phyloP scores from a whole-genome alignment of 805 yeast genomes.

The Kazachstania psychrophila region DNA sequence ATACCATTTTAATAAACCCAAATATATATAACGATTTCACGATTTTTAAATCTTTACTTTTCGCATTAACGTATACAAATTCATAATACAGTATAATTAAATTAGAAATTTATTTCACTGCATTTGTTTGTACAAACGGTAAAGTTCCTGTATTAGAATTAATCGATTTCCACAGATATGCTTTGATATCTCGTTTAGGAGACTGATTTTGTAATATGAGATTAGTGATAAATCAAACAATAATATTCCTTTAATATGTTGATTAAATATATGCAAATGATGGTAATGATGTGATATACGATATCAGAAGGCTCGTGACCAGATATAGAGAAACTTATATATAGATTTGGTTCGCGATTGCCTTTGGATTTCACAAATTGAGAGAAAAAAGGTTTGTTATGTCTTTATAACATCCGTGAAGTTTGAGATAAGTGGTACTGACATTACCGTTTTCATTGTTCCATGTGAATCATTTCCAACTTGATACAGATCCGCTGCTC shows the following conservation, averaged over 20 bases:
- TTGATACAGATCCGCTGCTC: conserved; percentile 91
- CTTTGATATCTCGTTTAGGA: too few relatives aligned
- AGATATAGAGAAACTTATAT: conserved; percentile 90
- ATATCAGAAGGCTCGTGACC: conserved; percentile 76
- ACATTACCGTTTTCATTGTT: conserved; percentile 80
- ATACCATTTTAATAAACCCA: too few relatives aligned
- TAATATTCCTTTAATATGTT: conserved; percentile 68
- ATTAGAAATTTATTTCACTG: too few relatives aligned
- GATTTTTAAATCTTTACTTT: too few relatives aligned
- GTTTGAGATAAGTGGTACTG: conserved; percentile 92
- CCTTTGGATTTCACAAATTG: conserved; percentile 72
- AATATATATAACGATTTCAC: too few relatives aligned
- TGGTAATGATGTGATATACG: conserved; percentile 50
- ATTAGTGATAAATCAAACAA: too few relatives aligned
- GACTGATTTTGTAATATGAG: too few relatives aligned
- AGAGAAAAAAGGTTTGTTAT: conserved; percentile 60
- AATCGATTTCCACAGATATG: too few relatives aligned
- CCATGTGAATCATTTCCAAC: conserved; percentile 94
- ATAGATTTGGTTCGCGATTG: conserved; percentile 86
- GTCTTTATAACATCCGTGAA: conserved; percentile 69
- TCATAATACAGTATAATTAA: too few relatives aligned
- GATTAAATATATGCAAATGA: conserved; percentile 45
- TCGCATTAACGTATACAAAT: too few relatives aligned
- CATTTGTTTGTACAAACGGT: too few relatives aligned
- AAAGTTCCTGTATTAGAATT: too few relatives aligned